These are phyloP conservation scores for Circinella umbellata DNA, from an alignment of 371 early-diverging fungal genomes.

Conservation along the genomic window DNA sequence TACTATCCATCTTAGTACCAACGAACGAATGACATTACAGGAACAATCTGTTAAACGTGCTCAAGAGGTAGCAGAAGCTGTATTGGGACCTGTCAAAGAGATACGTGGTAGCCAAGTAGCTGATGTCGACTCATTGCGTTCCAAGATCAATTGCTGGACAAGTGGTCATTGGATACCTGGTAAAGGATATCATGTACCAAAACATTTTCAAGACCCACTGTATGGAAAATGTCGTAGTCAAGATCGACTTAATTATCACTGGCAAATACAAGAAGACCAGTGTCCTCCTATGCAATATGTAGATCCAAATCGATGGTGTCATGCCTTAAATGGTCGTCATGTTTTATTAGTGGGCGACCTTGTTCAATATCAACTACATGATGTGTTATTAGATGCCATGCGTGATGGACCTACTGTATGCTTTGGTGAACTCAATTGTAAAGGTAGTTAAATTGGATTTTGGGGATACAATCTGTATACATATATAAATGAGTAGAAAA, in stretches of 20 bases:
- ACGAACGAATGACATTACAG: neutral
- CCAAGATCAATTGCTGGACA: conserved; percentile 25
- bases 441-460: conserved; percentile 33
- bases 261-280: conserved; percentile 2
- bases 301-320: conserved; percentile 35
- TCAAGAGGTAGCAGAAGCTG: conserved; percentile 9
- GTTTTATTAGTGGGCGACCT: conserved; percentile 61
- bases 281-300: conserved; percentile 19
- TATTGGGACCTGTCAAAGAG: conserved; percentile 8
- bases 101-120: conserved; percentile 15
- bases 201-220: conserved; percentile 49
- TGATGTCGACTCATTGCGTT: conserved; percentile 11
- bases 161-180: conserved; percentile 19
- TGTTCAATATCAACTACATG: conserved; percentile 62
- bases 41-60: conserved; percentile 4
- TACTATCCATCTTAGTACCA: neutral
- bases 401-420: conserved; percentile 56
- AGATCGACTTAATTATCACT: conserved; percentile 2
- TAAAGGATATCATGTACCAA: conserved; percentile 6
- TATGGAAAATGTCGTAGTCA: conserved; percentile 24
- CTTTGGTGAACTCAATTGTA: conserved; percentile 62
- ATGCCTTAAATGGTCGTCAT: conserved; percentile 36
- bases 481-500: neutral
- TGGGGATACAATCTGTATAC: too few species aligned
- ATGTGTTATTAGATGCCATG: conserved; percentile 53